phyloP scores from a whole-genome alignment of 768 basidiomycete genomes.

The Chiua virens region DNA sequence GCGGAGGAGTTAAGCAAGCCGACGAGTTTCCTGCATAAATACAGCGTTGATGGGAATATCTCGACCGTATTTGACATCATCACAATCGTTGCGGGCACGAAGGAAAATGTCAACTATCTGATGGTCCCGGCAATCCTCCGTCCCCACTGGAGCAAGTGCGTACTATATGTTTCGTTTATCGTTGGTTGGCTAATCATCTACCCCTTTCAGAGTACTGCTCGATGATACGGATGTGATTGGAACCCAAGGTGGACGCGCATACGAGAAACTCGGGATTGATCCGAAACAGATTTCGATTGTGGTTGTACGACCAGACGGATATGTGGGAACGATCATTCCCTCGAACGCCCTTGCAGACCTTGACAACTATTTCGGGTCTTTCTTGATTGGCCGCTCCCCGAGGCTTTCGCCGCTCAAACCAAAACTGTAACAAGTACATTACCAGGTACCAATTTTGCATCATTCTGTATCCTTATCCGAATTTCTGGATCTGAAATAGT shows the following conservation, averaged over 20 bases:
- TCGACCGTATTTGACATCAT: constrained; percentile 34
- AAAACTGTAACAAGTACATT: too few species aligned
- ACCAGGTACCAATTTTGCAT: too few species aligned
- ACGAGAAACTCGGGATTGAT: constrained; percentile 35
- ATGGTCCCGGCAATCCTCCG: constrained; percentile 36
- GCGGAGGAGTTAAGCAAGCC: constrained; percentile 28
- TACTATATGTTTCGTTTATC: constrained; percentile 10
- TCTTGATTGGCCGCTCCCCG: constrained; percentile 32
- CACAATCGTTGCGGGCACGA: constrained; percentile 29
- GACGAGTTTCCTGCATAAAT: constrained; percentile 31
- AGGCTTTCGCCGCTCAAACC: too few species aligned
- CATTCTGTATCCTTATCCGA: too few species aligned
- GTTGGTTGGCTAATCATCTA: neutral
- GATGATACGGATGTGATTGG: constrained; percentile 36
- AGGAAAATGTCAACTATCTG: constrained; percentile 35
- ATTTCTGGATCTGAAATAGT: too few species aligned
- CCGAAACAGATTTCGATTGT: constrained; percentile 31
- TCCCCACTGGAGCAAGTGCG: constrained; percentile 44
- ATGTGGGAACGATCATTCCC: constrained; percentile 36
- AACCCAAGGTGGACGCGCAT: constrained; percentile 33
- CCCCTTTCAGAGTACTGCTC: constrained; percentile 30
- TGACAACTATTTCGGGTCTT: constrained; percentile 48
- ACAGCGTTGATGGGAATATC: constrained; percentile 16
- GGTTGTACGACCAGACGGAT: constrained; percentile 42
- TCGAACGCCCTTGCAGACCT: constrained; percentile 34